These are phyloP conservation scores for Trypanosoma boissoni DNA, from an alignment of 208 protist species.

Conservation along the genomic window DNA sequence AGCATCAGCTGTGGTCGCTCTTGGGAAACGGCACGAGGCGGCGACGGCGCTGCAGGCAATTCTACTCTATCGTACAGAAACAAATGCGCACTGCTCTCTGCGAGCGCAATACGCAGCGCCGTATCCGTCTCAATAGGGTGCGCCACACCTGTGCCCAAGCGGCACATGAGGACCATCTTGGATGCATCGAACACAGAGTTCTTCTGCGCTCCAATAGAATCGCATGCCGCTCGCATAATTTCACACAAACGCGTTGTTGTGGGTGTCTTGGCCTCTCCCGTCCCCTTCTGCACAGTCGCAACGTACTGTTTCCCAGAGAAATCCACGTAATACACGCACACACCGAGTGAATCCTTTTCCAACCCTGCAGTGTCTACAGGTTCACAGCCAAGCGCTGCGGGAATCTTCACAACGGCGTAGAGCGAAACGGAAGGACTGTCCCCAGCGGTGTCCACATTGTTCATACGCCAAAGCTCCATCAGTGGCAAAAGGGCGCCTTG, in stretches of 20 bases:
- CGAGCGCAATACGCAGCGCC: not conserved
- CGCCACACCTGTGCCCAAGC: not conserved
- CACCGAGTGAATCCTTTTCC: not conserved
- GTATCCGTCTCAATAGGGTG: constrained; percentile 11
- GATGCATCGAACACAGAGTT: constrained; percentile 9
- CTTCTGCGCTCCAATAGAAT: constrained; percentile 4
- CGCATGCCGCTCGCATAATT: constrained; percentile 7
- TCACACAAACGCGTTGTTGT: not conserved
- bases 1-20: constrained; percentile 2
- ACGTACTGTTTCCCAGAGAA: constrained; percentile 12
- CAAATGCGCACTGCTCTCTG: constrained; percentile 3
- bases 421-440: not conserved
- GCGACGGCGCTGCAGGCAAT: not conserved
- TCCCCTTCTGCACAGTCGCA: not conserved
- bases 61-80: constrained; percentile 5
- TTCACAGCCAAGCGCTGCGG: not conserved
- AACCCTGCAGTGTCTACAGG: not conserved
- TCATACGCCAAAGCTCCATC: constrained; percentile 28
- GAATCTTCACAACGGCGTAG: not conserved
- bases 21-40: not conserved
- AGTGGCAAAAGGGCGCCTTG: constrained; percentile 36
- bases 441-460: constrained; percentile 5
- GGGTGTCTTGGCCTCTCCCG: not conserved
- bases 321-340: constrained; percentile 9
- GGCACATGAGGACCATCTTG: constrained; percentile 13